Evolutionary conservation across 768 basidiomycete species (phyloP), one percentile per base, ranked within the genome.

Genomic region (Xerocomellus chrysenteron): DNA sequence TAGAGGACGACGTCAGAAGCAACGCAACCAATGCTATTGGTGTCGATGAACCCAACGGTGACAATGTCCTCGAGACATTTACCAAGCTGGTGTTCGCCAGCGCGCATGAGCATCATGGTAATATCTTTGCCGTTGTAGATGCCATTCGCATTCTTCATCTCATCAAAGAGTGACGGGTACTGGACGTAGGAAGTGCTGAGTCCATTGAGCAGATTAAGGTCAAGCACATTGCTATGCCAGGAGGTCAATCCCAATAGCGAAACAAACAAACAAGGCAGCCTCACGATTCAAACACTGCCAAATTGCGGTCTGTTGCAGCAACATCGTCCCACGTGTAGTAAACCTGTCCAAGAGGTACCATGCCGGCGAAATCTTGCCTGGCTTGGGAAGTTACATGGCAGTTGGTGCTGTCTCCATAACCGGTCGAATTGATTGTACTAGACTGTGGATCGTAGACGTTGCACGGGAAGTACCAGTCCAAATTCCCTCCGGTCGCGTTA

Each of bases 391-490:
- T 74, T 16, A 81, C 75, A 71, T 99, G 97, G 61, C 97, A 99
- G 54, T 81, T 86, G 17, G 82, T 85, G 33, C 73, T 71, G 8
- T 71, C 62, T 33, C 82, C 84, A 64, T 94, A 94, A 35, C 77
- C 81, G 1, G 90, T 90, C 28, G 80, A 59, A 69, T 98, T 95
- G 4, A 58, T 75, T 74, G 12, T 69, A 83, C 6, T 87, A 85
- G 60, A 78, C 79, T 95, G 94, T n/a, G 70, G 72, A 62, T 84
- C 81, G 76, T 80, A 88, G 44, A 96, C 74, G 67, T 99, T 98
- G 79, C 97, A 99, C 2, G 97, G 97, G 74, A 98, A 97, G 71
- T 98, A 98, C 95, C 95, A 98, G 59, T 92, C 90, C 65, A 94
- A 72, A 46, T 76, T 68, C 48, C 76, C 74, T 33, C 84, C 84